phyloP scores from a whole-genome alignment of 768 basidiomycete genomes.

The Exsudoporus frostii region DNA sequence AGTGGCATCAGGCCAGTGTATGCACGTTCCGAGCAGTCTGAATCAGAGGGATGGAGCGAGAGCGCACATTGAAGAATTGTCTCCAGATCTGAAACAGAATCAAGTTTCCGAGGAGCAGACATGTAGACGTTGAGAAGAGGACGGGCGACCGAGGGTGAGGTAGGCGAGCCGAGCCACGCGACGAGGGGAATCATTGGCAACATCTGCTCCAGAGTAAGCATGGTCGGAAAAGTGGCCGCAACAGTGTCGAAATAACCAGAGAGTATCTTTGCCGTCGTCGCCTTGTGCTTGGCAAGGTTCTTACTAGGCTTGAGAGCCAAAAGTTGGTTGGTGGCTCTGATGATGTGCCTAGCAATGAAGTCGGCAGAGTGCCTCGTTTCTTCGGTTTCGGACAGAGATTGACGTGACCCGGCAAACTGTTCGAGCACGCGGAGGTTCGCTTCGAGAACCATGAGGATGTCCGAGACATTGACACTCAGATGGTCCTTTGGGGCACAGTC shows the following conservation, averaged over 20 bases:
- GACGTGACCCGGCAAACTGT: neutral
- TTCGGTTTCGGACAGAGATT: neutral
- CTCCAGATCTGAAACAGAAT: slow-evolving; percentile 41
- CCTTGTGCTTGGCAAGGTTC: slow-evolving; percentile 16
- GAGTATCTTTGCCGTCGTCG: slow-evolving; percentile 12
- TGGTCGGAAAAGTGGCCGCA: neutral
- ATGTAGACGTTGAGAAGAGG: slow-evolving; percentile 47
- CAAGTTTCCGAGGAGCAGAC: slow-evolving; percentile 35
- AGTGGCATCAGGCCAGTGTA: slow-evolving; percentile 43
- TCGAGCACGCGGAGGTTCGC: slow-evolving; percentile 39
- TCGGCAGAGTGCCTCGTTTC: slow-evolving; percentile 17
- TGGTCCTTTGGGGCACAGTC: slow-evolving; percentile 35
- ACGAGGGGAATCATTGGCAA: slow-evolving; percentile 30
- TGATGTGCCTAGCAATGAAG: slow-evolving; percentile 27
- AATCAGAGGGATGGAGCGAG: slow-evolving; percentile 17
- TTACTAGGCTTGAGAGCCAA: slow-evolving; percentile 13
- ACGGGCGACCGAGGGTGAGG: slow-evolving; percentile 34
- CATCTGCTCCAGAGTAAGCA: slow-evolving; percentile 4
- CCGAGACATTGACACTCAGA: slow-evolving; percentile 33
- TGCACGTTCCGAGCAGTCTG: slow-evolving; percentile 22
- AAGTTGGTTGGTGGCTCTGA: neutral
- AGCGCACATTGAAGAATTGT: slow-evolving; percentile 39
- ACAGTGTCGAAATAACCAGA: slow-evolving; percentile 18
- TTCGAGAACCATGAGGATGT: slow-evolving; percentile 43
- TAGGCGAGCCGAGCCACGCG: slow-evolving; percentile 31